Conservation (phyloP, 495 filamentous ascomycete genomes). For the Penicillium silybi region DNA sequence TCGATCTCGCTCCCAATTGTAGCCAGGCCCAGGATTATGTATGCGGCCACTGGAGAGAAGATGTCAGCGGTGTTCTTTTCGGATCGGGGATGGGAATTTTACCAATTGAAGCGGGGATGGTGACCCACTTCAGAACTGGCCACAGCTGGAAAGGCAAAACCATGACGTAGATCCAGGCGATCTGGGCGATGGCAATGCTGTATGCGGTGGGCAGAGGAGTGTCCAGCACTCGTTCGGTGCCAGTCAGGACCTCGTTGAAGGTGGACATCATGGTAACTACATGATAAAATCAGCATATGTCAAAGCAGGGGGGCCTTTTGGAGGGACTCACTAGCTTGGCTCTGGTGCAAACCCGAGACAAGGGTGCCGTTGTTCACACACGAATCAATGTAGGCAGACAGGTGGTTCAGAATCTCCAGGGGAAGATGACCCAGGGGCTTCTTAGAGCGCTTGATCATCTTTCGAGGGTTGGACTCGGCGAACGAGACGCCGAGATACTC, state of each 20-base stretch:
- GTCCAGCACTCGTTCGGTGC: conserved; percentile 76
- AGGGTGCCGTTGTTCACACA: conserved; percentile 54
- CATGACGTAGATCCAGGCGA: conserved; percentile 82
- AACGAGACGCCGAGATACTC: conserved; percentile 70
- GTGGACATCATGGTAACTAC: conserved; percentile 38
- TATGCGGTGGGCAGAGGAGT: conserved; percentile 84
- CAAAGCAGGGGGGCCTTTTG: background rate
- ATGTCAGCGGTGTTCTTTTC: background rate
- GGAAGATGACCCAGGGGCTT: conserved; percentile 70
- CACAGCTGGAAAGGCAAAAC: conserved; percentile 82
- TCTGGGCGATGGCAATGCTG: conserved; percentile 79
- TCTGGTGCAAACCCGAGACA: conserved; percentile 39
- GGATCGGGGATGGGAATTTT: conserved; percentile 17
- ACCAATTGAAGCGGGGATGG: conserved; percentile 78
- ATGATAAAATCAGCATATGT: background rate
- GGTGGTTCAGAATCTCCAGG: conserved; percentile 70
- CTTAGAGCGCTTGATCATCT: conserved; percentile 61
- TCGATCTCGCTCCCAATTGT: conserved; percentile 85
- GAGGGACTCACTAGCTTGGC: conserved; percentile 36
- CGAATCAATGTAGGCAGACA: conserved; percentile 63
- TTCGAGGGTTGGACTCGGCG: conserved; percentile 68
- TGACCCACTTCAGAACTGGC: conserved; percentile 59
- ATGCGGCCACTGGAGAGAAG: conserved; percentile 56
- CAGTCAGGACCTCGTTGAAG: conserved; percentile 70
- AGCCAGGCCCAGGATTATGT: conserved; percentile 87